Conservation (phyloP, 106 monocot genomes). For the Posidonia australis region DNA sequence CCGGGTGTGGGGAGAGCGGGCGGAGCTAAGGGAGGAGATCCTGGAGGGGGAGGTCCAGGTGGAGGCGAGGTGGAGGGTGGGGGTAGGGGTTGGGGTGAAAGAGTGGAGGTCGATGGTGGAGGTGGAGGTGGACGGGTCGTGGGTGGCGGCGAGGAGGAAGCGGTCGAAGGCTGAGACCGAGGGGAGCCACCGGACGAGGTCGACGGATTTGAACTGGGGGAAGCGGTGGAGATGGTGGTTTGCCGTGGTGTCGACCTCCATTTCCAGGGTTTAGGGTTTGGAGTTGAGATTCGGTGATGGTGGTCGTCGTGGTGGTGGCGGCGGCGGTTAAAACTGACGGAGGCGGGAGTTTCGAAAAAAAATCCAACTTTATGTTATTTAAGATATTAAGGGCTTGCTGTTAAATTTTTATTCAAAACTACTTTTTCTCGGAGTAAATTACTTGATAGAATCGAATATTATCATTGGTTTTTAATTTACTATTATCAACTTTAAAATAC, state of each 20-base stretch:
- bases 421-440: too few relatives aligned
- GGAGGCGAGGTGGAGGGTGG: constrained; percentile 30
- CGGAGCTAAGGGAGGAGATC: constrained; percentile 40
- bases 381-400: too few relatives aligned
- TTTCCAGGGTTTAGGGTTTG: background rate
- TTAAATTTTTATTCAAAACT: too few relatives aligned
- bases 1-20: constrained; percentile 10
- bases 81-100: constrained; percentile 6
- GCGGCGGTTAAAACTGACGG: too few relatives aligned
- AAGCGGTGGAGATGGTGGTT: constrained; percentile 30
- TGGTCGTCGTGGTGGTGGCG: too few relatives aligned
- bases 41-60: constrained; percentile 31
- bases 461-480: too few relatives aligned
- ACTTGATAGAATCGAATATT: too few relatives aligned
- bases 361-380: too few relatives aligned
- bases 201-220: constrained; percentile 42
- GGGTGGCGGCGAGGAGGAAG: constrained; percentile 38
- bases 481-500: too few relatives aligned
- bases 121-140: constrained; percentile 22
- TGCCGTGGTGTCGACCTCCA: background rate
- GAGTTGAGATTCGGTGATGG: too few relatives aligned
- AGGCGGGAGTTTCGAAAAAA: too few relatives aligned
- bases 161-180: constrained; percentile 53
- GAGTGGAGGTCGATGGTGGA: constrained; percentile 50
- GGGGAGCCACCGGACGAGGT: constrained; percentile 60